Conservation (phyloP, 179 eudicot species). For the Amaranthus tricolor region DNA sequence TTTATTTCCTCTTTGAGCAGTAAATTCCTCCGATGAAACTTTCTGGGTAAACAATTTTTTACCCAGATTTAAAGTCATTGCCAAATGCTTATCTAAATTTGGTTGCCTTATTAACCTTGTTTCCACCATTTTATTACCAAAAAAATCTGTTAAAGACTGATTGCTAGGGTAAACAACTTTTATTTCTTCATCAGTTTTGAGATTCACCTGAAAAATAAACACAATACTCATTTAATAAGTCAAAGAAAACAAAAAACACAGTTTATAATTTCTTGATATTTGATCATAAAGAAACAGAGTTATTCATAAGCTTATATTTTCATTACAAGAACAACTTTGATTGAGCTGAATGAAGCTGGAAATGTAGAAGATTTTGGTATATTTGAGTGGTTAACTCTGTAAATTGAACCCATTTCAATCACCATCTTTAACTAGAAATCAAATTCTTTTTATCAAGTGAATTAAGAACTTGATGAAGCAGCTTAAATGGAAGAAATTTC, state of each 20-base stretch:
- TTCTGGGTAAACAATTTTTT: slow-evolving; percentile 45
- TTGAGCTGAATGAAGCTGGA: slow-evolving; percentile 23
- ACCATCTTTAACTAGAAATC: slow-evolving; percentile 8
- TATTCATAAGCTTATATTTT: neutral
- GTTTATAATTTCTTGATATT: neutral
- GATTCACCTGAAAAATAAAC: slow-evolving; percentile 52
- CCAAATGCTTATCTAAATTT: slow-evolving; percentile 52
- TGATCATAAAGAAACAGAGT: neutral
- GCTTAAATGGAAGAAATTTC: neutral
- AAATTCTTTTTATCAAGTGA: neutral
- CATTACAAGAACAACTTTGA: slow-evolving; percentile 35
- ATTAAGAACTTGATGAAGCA: neutral
- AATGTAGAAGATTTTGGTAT: slow-evolving; percentile 12
- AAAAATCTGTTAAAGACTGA: slow-evolving; percentile 44
- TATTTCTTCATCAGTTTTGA: slow-evolving; percentile 44
- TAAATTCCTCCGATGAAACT: slow-evolving; percentile 50
- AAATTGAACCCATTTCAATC: slow-evolving; percentile 41
- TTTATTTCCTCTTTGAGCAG: slow-evolving; percentile 39
- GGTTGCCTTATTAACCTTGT: slow-evolving; percentile 48
- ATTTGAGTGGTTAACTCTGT: slow-evolving; percentile 29
- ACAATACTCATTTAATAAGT: neutral
- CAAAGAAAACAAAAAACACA: neutral
- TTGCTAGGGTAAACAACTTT: slow-evolving; percentile 69
- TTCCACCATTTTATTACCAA: slow-evolving; percentile 26
- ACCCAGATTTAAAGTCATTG: slow-evolving; percentile 49